Evolutionary conservation across 306 rosid genomes (phyloP).

Genomic region (Vigna nakashimae): DNA sequence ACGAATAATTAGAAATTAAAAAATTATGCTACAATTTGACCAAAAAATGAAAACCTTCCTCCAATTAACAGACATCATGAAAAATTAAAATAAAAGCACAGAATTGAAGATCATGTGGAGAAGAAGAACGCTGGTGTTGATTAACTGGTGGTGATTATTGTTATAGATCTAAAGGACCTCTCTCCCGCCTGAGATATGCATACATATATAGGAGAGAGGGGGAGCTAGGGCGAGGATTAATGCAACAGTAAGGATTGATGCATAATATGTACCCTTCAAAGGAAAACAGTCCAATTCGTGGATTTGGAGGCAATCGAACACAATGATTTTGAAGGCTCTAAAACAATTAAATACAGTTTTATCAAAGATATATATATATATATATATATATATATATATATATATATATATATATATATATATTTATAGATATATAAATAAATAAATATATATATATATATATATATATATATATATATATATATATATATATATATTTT

Average conservation of each 20-base stretch:
- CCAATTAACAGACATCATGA: neutral
- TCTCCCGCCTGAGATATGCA: slow-evolving; percentile 10
- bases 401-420: slow-evolving; percentile 25
- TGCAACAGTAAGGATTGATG: slow-evolving; percentile 43
- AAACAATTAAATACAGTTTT: slow-evolving; percentile 11
- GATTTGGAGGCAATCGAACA: slow-evolving; percentile 39
- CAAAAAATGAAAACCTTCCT: slow-evolving; percentile 1
- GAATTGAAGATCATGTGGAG: neutral
- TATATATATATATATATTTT: neutral
- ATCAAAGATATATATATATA: slow-evolving; percentile 11
- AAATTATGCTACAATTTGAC: neutral
- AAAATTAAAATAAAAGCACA: neutral
- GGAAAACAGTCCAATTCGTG: slow-evolving; percentile 45
- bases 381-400: slow-evolving; percentile 30
- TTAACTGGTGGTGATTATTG: slow-evolving; percentile 12
- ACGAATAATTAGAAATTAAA: neutral
- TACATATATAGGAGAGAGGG: neutral
- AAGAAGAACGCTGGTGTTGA: slow-evolving; percentile 1
- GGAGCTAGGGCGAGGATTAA: neutral
- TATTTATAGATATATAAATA: slow-evolving; percentile 27
- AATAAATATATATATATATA: neutral
- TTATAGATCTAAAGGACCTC: slow-evolving; percentile 43
- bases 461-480: no score
- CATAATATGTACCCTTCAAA: slow-evolving; percentile 38
- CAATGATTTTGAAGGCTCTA: slow-evolving; percentile 27